Percentiles rank a stretch among this genome's conserved stretches.
Conservation (phyloP, 2,329 filamentous ascomycete species). For the Zasmidium citrigriseum region DNA sequence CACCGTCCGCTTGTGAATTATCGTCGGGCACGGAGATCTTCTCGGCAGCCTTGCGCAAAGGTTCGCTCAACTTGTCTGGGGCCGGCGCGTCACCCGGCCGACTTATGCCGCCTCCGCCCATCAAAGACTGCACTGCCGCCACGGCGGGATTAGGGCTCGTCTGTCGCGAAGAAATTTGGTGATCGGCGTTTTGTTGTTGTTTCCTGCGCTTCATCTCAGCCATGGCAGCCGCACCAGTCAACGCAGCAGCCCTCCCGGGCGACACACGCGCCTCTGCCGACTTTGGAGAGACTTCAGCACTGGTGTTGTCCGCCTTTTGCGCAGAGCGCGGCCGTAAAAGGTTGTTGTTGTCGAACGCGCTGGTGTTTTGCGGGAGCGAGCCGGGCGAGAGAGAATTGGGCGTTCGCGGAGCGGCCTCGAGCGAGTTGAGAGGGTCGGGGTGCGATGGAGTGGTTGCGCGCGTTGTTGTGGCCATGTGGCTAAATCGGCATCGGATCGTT, state of each 20-base stretch:
- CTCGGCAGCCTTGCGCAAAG: slow-evolving; percentile 50
- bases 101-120: slow-evolving; percentile 45
- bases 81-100: slow-evolving; percentile 46
- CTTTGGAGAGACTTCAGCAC: slow-evolving; percentile 40
- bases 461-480: slow-evolving; percentile 47
- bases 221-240: slow-evolving; percentile 52
- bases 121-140: slow-evolving; percentile 46
- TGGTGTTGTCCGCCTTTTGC: slow-evolving; percentile 21
- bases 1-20: slow-evolving; percentile 41
- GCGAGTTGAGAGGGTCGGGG: slow-evolving; percentile 41
- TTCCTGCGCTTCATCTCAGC: slow-evolving; percentile 49
- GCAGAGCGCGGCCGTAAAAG: slow-evolving; percentile 26
- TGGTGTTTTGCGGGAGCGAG: slow-evolving; percentile 25
- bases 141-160: slow-evolving; percentile 52
- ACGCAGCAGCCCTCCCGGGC: slow-evolving; percentile 29
- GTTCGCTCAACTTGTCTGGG: slow-evolving; percentile 49
- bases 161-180: slow-evolving; percentile 42
- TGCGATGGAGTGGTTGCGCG: slow-evolving; percentile 44
- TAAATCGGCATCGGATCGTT: slow-evolving; percentile 19
- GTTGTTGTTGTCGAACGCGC: slow-evolving; percentile 23
- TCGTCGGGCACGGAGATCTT: slow-evolving; percentile 52
- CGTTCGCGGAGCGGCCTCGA: slow-evolving; percentile 41
- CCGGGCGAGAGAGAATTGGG: slow-evolving; percentile 39
- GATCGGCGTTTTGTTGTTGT: slow-evolving; percentile 36
- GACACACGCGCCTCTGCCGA: slow-evolving; percentile 43